Evolutionary conservation across 225 moss, liverwort and hornwort genomes (phyloP).

Genomic region (Pleurozium schreberi): DNA sequence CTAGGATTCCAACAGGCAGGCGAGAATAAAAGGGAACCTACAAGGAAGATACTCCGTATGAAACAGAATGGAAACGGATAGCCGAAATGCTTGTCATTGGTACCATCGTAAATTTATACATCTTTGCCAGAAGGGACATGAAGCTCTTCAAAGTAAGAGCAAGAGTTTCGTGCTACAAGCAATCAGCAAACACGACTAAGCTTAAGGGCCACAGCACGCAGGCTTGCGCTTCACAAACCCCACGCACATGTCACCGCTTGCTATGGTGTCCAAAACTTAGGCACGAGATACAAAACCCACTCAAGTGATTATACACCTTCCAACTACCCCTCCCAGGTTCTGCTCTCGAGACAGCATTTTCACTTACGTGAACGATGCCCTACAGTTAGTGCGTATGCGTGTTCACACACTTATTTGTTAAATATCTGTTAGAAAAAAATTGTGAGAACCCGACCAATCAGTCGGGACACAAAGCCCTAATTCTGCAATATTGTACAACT

Average conservation of each 20-base stretch:
- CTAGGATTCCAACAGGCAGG: background rate
- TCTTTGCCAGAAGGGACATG: background rate
- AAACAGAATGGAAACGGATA: background rate
- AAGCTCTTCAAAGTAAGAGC: background rate
- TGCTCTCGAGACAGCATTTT: constrained; percentile 1
- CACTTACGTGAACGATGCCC: constrained; percentile 42
- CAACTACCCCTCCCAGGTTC: background rate
- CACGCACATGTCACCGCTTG: background rate
- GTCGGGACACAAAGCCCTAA: constrained; percentile 19
- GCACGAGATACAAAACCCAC: constrained; percentile 2
- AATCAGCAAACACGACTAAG: background rate
- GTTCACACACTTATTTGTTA: constrained; percentile 3
- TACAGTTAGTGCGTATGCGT: background rate
- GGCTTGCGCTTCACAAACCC: constrained; percentile 10
- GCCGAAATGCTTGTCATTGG: background rate
- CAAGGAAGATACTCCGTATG: background rate
- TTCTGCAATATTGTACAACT: constrained; percentile 36
- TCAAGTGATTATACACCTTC: background rate
- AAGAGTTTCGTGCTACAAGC: background rate
- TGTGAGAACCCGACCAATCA: constrained; percentile 20
- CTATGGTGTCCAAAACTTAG: constrained; percentile 4
- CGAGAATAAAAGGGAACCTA: background rate
- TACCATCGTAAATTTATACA: constrained; percentile 7
- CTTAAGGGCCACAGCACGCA: background rate
- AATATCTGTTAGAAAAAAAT: constrained; percentile 27